Evolutionary conservation across 2,329 filamentous ascomycete species (phyloP), one percentile per base, ranked within the genome.

Genomic region (Sodiomyces alkalinus): DNA sequence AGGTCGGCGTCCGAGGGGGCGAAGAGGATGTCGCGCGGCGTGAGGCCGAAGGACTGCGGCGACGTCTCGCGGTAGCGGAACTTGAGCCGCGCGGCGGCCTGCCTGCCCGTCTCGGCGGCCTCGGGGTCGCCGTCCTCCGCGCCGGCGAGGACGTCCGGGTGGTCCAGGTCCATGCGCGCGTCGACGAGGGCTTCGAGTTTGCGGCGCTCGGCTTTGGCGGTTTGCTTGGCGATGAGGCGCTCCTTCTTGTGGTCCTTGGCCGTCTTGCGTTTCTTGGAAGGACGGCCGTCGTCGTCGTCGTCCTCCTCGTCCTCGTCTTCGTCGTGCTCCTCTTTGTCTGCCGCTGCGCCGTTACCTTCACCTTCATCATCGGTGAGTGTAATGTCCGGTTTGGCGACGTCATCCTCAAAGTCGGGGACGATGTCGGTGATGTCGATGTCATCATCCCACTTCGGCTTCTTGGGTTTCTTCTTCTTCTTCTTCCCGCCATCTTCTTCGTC

Each of bases 31-130:
- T 98, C 90, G 35, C 76, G 71, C 1, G 86, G 64, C 1, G 82
- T 92, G 45, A 98, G 73, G 33, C 90, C 90, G 48, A 92, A 98
- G 9, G 79, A 73, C 31, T 79, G 77, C 1, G 90, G 87, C 1
- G 82, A 92, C 2, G 87, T 93, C 48, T 94, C 86, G 45, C 90
- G 81, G 61, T 98, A 98, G 32, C 81, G 78, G 70, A 98, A 98
- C 27, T 36, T 31, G 37, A 14, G 39, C 43, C 19, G 40, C 43
- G 33, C 33, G 30, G 32, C 28, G 26, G 14, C n/a, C 20, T 7
- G 19, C 26, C 17, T 10, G 10, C n/a, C 37, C 11, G 41, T 39
- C 17, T 39, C 33, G 22, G 29, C 28, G 15, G 41, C 15, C 27
- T 34, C 32, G n/a, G 22, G 29, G 19, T 14, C 40, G 30, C 44